A percentile compares a stretch with the other conserved stretches of the same genome.
Conservation (phyloP, 2,329 filamentous ascomycete species). For the Chaetomium sp. region DNA sequence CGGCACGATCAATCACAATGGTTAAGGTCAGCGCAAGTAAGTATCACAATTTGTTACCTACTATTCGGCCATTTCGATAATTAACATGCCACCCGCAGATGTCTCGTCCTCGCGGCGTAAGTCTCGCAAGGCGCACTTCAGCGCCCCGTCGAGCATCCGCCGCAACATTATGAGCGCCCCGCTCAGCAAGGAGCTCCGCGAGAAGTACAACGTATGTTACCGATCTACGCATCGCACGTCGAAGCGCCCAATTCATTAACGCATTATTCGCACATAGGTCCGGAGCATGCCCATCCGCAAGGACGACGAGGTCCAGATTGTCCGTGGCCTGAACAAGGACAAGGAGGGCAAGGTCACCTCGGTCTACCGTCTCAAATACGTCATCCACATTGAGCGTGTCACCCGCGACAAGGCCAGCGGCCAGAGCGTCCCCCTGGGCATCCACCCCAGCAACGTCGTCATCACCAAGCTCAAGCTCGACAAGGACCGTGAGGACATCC, state of each 20-base stretch:
- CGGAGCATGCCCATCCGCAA: slow-evolving; percentile 96
- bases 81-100: slow-evolving; percentile 46
- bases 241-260: background rate
- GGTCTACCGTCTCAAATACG: slow-evolving; percentile 98
- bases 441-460: slow-evolving; percentile 96
- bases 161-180: slow-evolving; percentile 97
- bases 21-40: slow-evolving; percentile 64
- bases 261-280: slow-evolving; percentile 59
- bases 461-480: slow-evolving; percentile 99
- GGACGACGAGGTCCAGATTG: slow-evolving; percentile 92
- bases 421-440: slow-evolving; percentile 90
- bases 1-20: slow-evolving; percentile 57
- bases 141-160: slow-evolving; percentile 89
- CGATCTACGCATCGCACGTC: background rate
- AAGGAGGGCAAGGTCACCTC: slow-evolving; percentile 97
- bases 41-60: slow-evolving; percentile 7
- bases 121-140: slow-evolving; percentile 98
- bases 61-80: slow-evolving; percentile 4
- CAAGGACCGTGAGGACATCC: slow-evolving; percentile 88
- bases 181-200: slow-evolving; percentile 93
- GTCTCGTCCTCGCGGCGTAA: slow-evolving; percentile 89
- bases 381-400: slow-evolving; percentile 96
- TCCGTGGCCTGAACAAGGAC: slow-evolving; percentile 94
- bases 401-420: slow-evolving; percentile 96
- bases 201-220: slow-evolving; percentile 91